A percentile compares a stretch with the other conserved stretches of the same genome.
Evolutionary conservation across 768 basidiomycete genomes (phyloP).

Genomic region (Lentinula aciculospora): DNA sequence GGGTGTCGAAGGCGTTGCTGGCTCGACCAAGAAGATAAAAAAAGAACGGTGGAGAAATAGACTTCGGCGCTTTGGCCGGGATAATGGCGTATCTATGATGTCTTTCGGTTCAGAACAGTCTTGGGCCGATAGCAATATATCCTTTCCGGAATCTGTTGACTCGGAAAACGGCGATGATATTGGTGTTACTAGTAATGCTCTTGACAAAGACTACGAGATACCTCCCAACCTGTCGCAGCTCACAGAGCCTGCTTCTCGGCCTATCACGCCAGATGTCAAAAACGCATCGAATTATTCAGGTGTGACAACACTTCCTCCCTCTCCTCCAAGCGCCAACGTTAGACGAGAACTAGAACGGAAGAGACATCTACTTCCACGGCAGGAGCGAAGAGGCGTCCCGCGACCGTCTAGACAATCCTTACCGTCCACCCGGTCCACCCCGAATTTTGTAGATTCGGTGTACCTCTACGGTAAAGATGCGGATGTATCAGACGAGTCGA

Average conservation of each 20-base stretch:
- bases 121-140: not conserved
- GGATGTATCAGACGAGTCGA: no score
- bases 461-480: not conserved
- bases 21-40: not conserved
- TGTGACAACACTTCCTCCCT: not conserved
- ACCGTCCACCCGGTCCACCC: not conserved
- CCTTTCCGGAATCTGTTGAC: not conserved
- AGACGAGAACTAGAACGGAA: not conserved
- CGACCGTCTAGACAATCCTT: not conserved
- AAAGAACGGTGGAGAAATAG: conserved; percentile 1
- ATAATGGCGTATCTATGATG: not conserved
- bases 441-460: not conserved
- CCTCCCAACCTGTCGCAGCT: not conserved
- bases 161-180: not conserved
- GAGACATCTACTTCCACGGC: not conserved
- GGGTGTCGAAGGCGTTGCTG: not conserved
- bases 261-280: not conserved
- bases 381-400: not conserved
- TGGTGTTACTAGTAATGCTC: not conserved
- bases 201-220: not conserved
- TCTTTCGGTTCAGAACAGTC: not conserved
- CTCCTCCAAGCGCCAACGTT: not conserved
- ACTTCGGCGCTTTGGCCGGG: not conserved
- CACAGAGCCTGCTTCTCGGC: not conserved
- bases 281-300: not conserved